phyloP scores from a whole-genome alignment of 1,284 basidiomycete genomes.

The Boletus sp. region DNA sequence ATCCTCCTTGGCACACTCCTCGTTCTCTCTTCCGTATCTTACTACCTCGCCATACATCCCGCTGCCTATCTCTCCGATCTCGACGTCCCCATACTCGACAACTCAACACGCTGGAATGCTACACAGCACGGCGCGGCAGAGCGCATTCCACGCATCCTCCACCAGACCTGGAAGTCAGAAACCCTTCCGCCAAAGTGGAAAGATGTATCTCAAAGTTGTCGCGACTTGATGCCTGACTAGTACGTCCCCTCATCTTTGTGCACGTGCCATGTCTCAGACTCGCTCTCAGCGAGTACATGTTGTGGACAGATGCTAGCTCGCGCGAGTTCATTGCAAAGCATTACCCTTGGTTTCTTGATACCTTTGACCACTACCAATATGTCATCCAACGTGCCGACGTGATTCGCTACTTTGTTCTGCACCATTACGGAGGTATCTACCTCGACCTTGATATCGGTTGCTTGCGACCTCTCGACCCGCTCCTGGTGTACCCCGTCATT shows the following conservation, averaged over 20 bases:
- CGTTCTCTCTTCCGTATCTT: conserved; percentile 89
- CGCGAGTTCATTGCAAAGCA: conserved; percentile 87
- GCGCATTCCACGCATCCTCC: conserved; percentile 90
- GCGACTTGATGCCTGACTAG: conserved; percentile 95
- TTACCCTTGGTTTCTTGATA: conserved; percentile 93
- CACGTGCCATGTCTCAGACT: conserved; percentile 23
- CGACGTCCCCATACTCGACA: conserved; percentile 68
- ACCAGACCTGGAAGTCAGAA: conserved; percentile 98
- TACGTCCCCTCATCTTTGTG: conserved; percentile 49
- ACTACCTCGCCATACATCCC: conserved; percentile 86
- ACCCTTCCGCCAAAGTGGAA: conserved; percentile 86
- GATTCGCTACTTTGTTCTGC: conserved; percentile 97
- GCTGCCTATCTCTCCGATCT: conserved; percentile 79
- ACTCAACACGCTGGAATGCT: conserved; percentile 59
- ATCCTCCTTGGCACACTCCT: conserved; percentile 90
- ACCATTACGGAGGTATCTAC: conserved; percentile 96
- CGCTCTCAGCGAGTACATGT: conserved; percentile 81
- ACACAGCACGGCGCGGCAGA: conserved; percentile 64
- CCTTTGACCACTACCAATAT: conserved; percentile 92
- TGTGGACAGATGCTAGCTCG: conserved; percentile 95
- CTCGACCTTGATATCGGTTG: conserved; percentile 98
- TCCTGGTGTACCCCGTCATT: conserved; percentile 88
- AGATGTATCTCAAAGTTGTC: conserved; percentile 76
- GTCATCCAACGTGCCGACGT: conserved; percentile 96
- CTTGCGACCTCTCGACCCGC: conserved; percentile 84